Evolutionary conservation across 805 yeast species (phyloP).

Genomic region (Kluyveromyces starmeri): DNA sequence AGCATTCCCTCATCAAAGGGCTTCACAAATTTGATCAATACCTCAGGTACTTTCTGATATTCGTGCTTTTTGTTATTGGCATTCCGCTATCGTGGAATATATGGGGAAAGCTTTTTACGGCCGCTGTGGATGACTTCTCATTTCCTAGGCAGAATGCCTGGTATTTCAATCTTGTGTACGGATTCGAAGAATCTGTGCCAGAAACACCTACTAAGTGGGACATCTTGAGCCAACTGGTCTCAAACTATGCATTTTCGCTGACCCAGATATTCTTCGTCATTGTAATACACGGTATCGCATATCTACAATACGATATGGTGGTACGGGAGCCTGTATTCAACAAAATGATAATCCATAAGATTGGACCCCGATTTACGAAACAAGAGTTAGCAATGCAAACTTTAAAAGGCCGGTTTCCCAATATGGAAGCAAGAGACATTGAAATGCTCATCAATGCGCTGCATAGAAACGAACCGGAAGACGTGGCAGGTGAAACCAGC

Average conservation of each 20-base stretch:
- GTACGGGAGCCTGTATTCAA: conserved; percentile 60
- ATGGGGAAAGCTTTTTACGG: conserved; percentile 43
- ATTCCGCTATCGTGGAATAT: conserved; percentile 52
- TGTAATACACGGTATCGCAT: conserved; percentile 37
- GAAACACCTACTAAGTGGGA: conserved; percentile 6
- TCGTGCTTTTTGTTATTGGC: conserved; percentile 39
- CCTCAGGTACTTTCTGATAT: conserved; percentile 16
- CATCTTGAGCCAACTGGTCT: conserved; percentile 11
- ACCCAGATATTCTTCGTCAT: conserved; percentile 34
- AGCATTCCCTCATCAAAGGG: conserved; percentile 27
- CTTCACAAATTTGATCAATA: conserved; percentile 12
- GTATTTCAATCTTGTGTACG: conserved; percentile 21
- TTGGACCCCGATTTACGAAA: conserved; percentile 38
- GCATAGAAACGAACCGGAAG: conserved; percentile 7
- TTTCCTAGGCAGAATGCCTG: conserved; percentile 33
- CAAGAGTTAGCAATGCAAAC: conserved; percentile 23
- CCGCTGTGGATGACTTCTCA: conserved; percentile 44
- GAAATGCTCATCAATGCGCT: not conserved
- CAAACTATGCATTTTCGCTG: conserved; percentile 22
- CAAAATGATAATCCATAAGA: conserved; percentile 45
- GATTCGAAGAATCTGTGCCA: conserved; percentile 13
- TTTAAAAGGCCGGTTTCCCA: conserved; percentile 25
- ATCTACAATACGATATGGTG: conserved; percentile 62
- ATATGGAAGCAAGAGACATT: conserved; percentile 17
- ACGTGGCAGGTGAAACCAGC: conserved; percentile 11